Conservation (phyloP, 306 rosid species). For the Geum urbanum region DNA sequence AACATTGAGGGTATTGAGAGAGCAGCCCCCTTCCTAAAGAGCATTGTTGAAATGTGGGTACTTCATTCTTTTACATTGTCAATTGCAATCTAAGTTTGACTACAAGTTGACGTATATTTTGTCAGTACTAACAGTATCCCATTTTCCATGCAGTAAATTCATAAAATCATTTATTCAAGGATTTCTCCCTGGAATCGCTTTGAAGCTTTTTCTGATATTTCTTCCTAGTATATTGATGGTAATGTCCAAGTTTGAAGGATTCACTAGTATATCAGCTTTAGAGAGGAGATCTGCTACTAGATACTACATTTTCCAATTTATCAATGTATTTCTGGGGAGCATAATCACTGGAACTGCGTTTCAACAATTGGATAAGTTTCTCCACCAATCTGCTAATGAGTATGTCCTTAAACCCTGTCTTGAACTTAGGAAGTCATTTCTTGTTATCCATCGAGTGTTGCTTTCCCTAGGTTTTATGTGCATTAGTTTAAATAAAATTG, state of each 20-base stretch:
- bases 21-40: conserved; percentile 68
- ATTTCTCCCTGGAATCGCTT: conserved; percentile 92
- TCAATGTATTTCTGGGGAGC: conserved; percentile 94
- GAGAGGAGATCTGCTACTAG: conserved; percentile 89
- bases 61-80: neutral
- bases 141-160: conserved; percentile 46
- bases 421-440: neutral
- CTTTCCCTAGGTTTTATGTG: neutral
- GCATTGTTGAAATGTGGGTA: conserved; percentile 69
- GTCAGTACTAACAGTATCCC: conserved; percentile 9
- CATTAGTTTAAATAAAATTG: neutral
- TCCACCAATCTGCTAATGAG: conserved; percentile 91
- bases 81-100: neutral
- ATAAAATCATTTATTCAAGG: conserved; percentile 85
- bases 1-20: conserved; percentile 89
- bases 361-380: conserved; percentile 75
- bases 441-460: neutral
- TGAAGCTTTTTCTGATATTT: conserved; percentile 87
- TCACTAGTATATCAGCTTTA: conserved; percentile 56
- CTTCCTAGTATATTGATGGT: conserved; percentile 81
- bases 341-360: conserved; percentile 96
- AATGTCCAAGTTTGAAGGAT: conserved; percentile 95
- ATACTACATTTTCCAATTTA: conserved; percentile 79
- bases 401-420: conserved; percentile 29
- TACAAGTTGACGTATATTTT: neutral